phyloP scores from a whole-genome alignment of 441 rosid species.

The Brassica balearica region DNA sequence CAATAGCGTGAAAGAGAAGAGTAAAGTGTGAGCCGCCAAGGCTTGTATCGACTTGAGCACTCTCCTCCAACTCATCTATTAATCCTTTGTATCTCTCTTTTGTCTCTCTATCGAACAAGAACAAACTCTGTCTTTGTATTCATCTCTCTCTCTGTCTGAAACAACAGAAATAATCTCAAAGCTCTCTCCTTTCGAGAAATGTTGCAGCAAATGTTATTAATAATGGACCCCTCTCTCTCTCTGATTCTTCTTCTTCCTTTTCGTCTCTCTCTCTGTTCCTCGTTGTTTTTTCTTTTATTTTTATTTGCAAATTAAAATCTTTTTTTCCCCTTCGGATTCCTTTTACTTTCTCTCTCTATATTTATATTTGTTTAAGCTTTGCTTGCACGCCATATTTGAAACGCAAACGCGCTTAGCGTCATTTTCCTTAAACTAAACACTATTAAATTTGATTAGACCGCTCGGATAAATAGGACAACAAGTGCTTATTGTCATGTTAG shows the following conservation, averaged over 20 bases:
- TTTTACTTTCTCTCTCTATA: not conserved
- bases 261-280: not conserved
- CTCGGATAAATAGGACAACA: not conserved
- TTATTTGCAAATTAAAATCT: not conserved
- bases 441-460: not conserved
- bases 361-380: not conserved
- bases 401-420: constrained; percentile 8
- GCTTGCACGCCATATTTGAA: not conserved
- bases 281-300: not conserved
- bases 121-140: not conserved
- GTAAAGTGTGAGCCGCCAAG: not conserved
- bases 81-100: not conserved
- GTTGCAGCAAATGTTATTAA: not conserved
- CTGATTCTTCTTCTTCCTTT: not conserved
- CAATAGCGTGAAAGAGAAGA: not conserved
- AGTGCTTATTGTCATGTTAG: constrained; percentile 14
- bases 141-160: constrained; percentile 12
- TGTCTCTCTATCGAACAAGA: not conserved
- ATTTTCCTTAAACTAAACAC: not conserved
- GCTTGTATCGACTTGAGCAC: constrained; percentile 5
- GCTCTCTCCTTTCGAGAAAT: not conserved
- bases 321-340: not conserved
- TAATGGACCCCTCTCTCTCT: not conserved
- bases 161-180: too few species aligned
- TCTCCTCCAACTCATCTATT: constrained; percentile 24